Conservation (phyloP, 345 rosid genomes). For the Combretum micranthum region DNA sequence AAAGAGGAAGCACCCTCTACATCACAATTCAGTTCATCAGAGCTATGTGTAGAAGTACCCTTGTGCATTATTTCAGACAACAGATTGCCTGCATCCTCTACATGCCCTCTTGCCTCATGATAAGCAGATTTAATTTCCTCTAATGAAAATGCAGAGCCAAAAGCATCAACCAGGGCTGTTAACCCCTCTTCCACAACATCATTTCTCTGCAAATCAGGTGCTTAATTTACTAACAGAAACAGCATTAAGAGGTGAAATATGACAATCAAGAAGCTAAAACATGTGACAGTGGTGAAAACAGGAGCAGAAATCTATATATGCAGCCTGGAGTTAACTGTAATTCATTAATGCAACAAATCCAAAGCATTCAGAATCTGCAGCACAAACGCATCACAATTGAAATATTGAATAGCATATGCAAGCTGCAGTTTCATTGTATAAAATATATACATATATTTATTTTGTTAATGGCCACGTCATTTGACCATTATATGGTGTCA, state of each 20-base stretch:
- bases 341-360: too few species aligned
- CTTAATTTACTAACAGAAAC: slow-evolving; percentile 10
- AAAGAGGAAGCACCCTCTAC: slow-evolving; percentile 10
- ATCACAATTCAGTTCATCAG: slow-evolving; percentile 10
- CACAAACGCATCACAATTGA: too few species aligned
- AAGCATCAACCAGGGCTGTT: slow-evolving; percentile 33
- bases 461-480: too few species aligned
- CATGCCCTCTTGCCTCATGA: slow-evolving; percentile 25
- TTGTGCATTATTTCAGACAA: slow-evolving; percentile 22
- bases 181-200: slow-evolving; percentile 31
- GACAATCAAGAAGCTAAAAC: too few species aligned
- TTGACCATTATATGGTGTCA: too few species aligned
- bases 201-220: slow-evolving; percentile 13
- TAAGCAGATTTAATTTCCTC: slow-evolving; percentile 45
- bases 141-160: slow-evolving; percentile 34
- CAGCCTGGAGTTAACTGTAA: too few species aligned
- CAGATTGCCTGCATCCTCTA: slow-evolving; percentile 28
- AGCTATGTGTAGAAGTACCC: slow-evolving; percentile 9
- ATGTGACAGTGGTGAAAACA: background rate
- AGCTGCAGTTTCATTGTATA: too few species aligned
- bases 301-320: too few species aligned
- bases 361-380: too few species aligned
- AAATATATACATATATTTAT: too few species aligned
- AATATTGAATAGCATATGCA: too few species aligned
- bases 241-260: too few species aligned